phyloP scores from a whole-genome alignment of 805 yeast genomes.

The Candida tibetensis region DNA sequence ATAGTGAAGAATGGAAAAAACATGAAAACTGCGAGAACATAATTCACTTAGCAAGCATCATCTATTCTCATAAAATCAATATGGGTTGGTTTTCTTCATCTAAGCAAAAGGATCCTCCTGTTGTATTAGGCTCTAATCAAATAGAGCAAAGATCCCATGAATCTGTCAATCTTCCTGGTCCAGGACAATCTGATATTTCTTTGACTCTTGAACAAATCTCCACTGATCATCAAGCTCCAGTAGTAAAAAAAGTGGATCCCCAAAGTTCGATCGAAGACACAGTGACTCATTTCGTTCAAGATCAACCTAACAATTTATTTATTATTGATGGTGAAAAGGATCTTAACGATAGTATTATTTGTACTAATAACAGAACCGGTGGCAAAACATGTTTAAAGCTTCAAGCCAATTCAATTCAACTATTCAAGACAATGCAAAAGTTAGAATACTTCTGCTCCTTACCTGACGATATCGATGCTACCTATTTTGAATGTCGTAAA shows the following conservation, averaged over 20 bases:
- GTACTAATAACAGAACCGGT: conserved; percentile 40
- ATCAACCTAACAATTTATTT: conserved; percentile 32
- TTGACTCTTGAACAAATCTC: conserved; percentile 29
- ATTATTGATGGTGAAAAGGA: conserved; percentile 43
- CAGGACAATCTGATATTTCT: conserved; percentile 20
- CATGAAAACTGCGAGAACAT: background rate
- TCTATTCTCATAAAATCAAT: too few relatives aligned
- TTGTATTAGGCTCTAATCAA: conserved; percentile 11
- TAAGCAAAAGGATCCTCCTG: conserved; percentile 3
- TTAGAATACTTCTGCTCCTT: conserved; percentile 50
- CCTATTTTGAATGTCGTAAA: conserved; percentile 52
- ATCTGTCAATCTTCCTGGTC: conserved; percentile 16
- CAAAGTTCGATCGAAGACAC: conserved; percentile 13
- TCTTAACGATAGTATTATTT: conserved; percentile 39
- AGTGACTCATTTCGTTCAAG: conserved; percentile 30
- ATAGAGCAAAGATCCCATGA: conserved; percentile 28
- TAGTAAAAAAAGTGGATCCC: conserved; percentile 3
- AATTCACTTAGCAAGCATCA: background rate
- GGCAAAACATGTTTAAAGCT: conserved; percentile 49
- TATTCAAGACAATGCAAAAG: conserved; percentile 49
- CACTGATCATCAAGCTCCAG: conserved; percentile 7
- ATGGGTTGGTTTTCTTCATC: conserved; percentile 19
- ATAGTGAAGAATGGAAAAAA: background rate
- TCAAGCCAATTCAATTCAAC: conserved; percentile 35
- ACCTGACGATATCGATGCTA: conserved; percentile 47